Evolutionary conservation across 2,329 filamentous ascomycete species (phyloP).

Genomic region (Arthrobotrys entomopaga): DNA sequence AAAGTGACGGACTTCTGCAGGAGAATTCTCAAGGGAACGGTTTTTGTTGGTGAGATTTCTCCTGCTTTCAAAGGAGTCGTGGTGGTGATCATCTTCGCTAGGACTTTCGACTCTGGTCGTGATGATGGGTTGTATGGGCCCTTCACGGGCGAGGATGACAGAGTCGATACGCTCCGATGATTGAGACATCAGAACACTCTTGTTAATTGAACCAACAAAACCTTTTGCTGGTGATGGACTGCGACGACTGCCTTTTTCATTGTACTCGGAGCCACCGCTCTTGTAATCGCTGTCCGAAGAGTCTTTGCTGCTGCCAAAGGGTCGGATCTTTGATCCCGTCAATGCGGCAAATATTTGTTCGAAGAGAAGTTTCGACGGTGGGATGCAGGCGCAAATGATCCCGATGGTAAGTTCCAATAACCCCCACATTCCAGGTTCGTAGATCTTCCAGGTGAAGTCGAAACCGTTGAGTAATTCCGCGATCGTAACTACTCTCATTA

Average conservation of each 20-base stretch:
- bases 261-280: conserved; percentile 33
- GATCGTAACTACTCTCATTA: conserved; percentile 51
- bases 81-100: conserved; percentile 4
- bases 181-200: conserved; percentile 52
- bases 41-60: not conserved
- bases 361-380: conserved; percentile 50
- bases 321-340: conserved; percentile 28
- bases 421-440: conserved; percentile 53
- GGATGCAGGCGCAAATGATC: conserved; percentile 54
- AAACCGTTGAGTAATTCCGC: conserved; percentile 42
- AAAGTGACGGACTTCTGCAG: not conserved
- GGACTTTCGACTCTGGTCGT: conserved; percentile 35
- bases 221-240: conserved; percentile 28
- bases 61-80: not conserved
- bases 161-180: conserved; percentile 51
- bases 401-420: conserved; percentile 48
- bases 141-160: conserved; percentile 14
- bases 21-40: too few species aligned
- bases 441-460: conserved; percentile 53
- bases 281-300: conserved; percentile 29
- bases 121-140: conserved; percentile 38
- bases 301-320: conserved; percentile 40
- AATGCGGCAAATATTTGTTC: conserved; percentile 36
- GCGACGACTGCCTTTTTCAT: conserved; percentile 40
- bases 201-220: conserved; percentile 38